A percentile compares a stretch with the other conserved stretches of the same genome.
These are phyloP conservation scores for Heterotrichella gracilis DNA, from an alignment of 352 stramenopile genomes.

Conservation along the genomic window DNA sequence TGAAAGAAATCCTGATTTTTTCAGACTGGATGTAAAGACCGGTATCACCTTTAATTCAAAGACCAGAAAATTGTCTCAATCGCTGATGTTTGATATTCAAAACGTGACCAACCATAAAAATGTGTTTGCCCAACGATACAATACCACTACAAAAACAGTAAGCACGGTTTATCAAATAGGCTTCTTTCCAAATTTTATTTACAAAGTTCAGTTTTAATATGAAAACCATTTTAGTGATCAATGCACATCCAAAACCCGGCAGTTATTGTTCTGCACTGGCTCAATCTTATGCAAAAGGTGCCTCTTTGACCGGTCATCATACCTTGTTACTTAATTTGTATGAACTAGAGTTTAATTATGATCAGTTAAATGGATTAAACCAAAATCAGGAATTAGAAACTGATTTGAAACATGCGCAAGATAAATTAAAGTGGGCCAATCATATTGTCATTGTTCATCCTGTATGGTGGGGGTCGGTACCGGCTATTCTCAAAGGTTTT, in stretches of 20 bases:
- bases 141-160: neutral
- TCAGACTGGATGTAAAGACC: neutral
- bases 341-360: neutral
- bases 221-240: neutral
- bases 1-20: neutral
- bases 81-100: neutral
- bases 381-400: neutral
- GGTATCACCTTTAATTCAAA: neutral
- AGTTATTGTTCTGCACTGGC: neutral
- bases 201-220: neutral
- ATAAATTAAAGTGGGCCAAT: neutral
- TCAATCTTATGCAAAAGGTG: neutral
- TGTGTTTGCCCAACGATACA: neutral
- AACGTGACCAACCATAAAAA: slow-evolving; percentile 6
- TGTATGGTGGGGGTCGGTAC: neutral
- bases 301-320: neutral
- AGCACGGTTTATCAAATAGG: neutral
- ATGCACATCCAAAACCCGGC: neutral
- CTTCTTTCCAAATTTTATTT: too few relatives aligned
- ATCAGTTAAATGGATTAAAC: neutral
- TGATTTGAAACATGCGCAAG: neutral
- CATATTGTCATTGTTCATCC: neutral
- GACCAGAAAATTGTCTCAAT: neutral
- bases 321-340: neutral
- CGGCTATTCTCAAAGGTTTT: neutral